Evolutionary conservation across 345 rosid species (phyloP), one percentile per base, ranked within the genome.

Genomic region (Psidium friedrichsthalianum): DNA sequence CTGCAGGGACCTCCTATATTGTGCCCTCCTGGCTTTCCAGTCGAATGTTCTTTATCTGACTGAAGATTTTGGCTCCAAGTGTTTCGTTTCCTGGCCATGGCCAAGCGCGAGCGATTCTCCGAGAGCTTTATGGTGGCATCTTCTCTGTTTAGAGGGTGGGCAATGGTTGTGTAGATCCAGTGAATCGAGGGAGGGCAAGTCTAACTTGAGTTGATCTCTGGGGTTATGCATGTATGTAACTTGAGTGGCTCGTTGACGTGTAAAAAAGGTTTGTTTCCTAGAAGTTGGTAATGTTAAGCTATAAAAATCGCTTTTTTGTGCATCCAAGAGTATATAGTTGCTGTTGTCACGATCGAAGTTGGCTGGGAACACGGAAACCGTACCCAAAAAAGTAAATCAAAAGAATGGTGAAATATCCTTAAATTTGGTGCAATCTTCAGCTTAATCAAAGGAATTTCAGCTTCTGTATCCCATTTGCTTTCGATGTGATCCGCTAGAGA

Each of bases 51-150:
- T 52, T 86, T 36, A 74, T 84, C 85, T 87, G 84, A 87, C 90
- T 81, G 86, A 86, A 88, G 90, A 89, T 91, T 90, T 91, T 90
- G 92, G 86, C 90, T 57, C 86, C 74, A 86, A 85, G 86, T 53
- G 57, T 81, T 83, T 22, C 83, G 86, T 83, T 57, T 87, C 86
- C 87, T 86, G 83, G 89, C 89, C 47, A 90, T 87, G 83, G 89
- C 90, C 47, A 11, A 69, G 47, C 47, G 24, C 40, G 47, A 36
- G 78, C 78, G 4, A 18, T 32, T 32, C 21, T 69, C 20, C 24
- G 13, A 18, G 25, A 32, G 78, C 78, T 69, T 36, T 32, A 7
- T 8, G 8, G 20, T 32, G 58, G 59, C 9, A 22, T 56, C 78
- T 69, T 16, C 78, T 69, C 78, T 32, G 24, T 69, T 69, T 69